Conservation (phyloP, 768 basidiomycete genomes). For the Tylopilus sp. region DNA sequence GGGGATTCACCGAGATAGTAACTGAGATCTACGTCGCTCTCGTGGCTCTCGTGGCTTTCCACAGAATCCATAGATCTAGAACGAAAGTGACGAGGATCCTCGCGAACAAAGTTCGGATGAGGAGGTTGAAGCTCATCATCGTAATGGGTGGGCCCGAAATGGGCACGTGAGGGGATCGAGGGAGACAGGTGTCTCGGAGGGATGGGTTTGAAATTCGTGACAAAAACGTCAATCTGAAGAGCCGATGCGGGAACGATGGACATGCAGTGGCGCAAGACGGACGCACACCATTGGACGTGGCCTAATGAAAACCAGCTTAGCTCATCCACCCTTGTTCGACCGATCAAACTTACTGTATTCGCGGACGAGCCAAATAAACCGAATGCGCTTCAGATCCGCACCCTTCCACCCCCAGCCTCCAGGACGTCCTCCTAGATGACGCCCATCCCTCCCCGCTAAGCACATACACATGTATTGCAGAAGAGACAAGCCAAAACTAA, state of each 20-base stretch:
- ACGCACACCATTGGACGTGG: slow-evolving; percentile 75
- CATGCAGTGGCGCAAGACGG: slow-evolving; percentile 59
- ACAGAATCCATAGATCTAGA: slow-evolving; percentile 25
- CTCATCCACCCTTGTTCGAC: not conserved
- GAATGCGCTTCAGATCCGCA: slow-evolving; percentile 49
- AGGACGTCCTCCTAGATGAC: slow-evolving; percentile 42
- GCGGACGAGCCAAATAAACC: slow-evolving; percentile 75
- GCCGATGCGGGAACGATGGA: slow-evolving; percentile 44
- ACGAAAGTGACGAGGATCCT: slow-evolving; percentile 3
- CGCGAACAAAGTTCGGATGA: slow-evolving; percentile 26
- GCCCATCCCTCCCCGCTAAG: slow-evolving; percentile 53
- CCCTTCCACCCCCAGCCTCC: slow-evolving; percentile 42
- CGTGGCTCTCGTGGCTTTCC: slow-evolving; percentile 30
- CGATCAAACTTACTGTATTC: slow-evolving; percentile 58
- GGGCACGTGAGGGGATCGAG: slow-evolving; percentile 13
- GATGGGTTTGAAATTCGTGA: slow-evolving; percentile 53
- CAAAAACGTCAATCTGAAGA: slow-evolving; percentile 70
- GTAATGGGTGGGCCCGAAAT: slow-evolving; percentile 4
- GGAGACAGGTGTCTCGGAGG: slow-evolving; percentile 8
- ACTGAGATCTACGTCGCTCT: slow-evolving; percentile 39
- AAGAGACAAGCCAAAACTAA: slow-evolving; percentile 66
- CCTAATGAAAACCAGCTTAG: slow-evolving; percentile 36
- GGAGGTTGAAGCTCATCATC: slow-evolving; percentile 36
- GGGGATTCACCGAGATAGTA: slow-evolving; percentile 39
- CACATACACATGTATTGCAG: slow-evolving; percentile 61